These are phyloP conservation scores for Calonectria montana DNA, from an alignment of 2,329 filamentous ascomycete species.

Conservation along the genomic window DNA sequence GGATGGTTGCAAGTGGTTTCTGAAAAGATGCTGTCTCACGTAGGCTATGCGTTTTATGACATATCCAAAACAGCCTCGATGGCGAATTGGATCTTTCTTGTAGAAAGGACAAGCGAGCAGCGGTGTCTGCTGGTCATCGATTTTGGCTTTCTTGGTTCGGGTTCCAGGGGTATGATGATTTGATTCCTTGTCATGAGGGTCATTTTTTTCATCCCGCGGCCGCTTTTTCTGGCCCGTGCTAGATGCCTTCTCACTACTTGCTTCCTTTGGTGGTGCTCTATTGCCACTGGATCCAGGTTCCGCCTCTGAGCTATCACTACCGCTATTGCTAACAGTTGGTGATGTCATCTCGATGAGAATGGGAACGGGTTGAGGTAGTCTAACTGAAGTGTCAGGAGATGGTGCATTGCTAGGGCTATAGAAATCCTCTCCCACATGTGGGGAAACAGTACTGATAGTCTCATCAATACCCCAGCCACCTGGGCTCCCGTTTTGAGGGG, in stretches of 20 bases:
- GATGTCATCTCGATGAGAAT: not conserved
- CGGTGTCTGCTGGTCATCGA: not conserved
- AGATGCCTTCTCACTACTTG: not conserved
- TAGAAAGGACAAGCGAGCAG: conserved; percentile 18
- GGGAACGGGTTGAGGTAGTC: not conserved
- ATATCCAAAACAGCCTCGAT: conserved; percentile 4
- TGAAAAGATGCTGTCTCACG: conserved; percentile 16
- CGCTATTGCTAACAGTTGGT: not conserved
- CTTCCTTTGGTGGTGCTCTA: not conserved
- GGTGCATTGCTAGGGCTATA: not conserved
- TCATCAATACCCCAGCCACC: not conserved
- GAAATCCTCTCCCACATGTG: not conserved
- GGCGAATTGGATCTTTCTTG: conserved; percentile 12
- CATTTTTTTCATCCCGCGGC: not conserved
- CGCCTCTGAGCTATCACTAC: not conserved
- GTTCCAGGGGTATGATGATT: not conserved
- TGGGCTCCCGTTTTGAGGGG: not conserved
- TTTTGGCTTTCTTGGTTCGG: conserved; percentile 4
- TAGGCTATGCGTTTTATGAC: conserved; percentile 10
- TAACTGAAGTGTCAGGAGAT: not conserved
- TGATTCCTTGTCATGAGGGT: not conserved
- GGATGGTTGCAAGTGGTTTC: conserved; percentile 17
- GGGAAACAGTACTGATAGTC: not conserved
- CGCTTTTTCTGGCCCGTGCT: not conserved
- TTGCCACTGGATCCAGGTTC: not conserved